Evolutionary conservation across 371 early-diverging fungal genomes (phyloP).

Genomic region (Rhizopus sp.): DNA sequence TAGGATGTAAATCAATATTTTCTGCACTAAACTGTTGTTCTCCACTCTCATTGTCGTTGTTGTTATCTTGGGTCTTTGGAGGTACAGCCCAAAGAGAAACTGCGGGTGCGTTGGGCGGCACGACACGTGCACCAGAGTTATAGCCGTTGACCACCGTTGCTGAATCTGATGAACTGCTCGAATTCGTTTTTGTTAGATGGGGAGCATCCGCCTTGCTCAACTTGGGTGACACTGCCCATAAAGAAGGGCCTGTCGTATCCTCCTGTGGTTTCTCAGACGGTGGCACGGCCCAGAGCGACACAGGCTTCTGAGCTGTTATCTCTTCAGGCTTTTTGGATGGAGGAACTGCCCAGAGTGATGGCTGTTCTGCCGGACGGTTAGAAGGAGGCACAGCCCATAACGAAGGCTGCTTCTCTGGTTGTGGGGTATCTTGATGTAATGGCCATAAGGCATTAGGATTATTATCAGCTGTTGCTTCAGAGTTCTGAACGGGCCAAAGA

Average conservation of each 20-base stretch:
- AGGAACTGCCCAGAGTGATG: constrained; percentile 8
- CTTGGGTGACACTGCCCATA: constrained; percentile 9
- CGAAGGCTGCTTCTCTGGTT: constrained; percentile 1
- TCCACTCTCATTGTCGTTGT: neutral
- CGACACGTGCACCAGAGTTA: constrained; percentile 17
- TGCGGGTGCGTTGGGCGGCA: constrained; percentile 21
- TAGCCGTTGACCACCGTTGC: neutral
- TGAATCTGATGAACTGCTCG: constrained; percentile 4
- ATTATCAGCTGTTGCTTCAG: constrained; percentile 2
- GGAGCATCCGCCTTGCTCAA: neutral
- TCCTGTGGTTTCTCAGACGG: neutral
- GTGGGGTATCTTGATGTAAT: constrained; percentile 15
- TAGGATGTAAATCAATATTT: constrained; percentile 26
- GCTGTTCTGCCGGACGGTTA: neutral
- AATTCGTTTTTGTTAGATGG: neutral
- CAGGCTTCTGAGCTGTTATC: neutral
- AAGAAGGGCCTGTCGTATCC: neutral
- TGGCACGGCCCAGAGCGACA: constrained; percentile 7
- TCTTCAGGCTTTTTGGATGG: constrained; percentile 1
- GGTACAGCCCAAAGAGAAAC: constrained; percentile 30
- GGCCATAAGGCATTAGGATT: constrained; percentile 12
- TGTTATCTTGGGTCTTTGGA: constrained; percentile 2
- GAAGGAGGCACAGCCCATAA: constrained; percentile 12
- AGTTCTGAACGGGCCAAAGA: constrained; percentile 10
- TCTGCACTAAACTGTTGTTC: constrained; percentile 21